phyloP scores from a whole-genome alignment of 2,329 filamentous ascomycete genomes.

The Elsinoe fawcettii region DNA sequence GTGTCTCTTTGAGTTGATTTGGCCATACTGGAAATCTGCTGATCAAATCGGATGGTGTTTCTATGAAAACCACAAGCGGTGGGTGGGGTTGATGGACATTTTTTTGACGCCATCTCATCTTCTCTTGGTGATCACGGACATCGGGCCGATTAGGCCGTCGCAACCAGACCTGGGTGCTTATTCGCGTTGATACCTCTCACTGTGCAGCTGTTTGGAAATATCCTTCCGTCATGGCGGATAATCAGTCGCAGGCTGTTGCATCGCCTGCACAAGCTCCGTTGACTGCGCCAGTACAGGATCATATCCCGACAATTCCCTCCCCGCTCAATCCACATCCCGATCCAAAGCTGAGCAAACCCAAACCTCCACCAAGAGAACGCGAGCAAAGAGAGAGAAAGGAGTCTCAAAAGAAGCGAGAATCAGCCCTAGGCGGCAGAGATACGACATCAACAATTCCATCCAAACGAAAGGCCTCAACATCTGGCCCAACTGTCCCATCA shows the following conservation, averaged over 20 bases:
- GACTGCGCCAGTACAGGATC: constrained; percentile 53
- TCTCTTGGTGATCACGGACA: background rate
- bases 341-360: constrained; percentile 34
- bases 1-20: constrained; percentile 55
- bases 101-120: constrained; percentile 11
- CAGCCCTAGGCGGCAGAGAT: constrained; percentile 30
- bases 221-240: background rate
- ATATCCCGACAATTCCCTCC: constrained; percentile 63
- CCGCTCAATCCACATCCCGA: constrained; percentile 62
- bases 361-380: constrained; percentile 37
- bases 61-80: background rate
- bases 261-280: background rate
- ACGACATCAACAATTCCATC: constrained; percentile 30
- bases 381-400: constrained; percentile 47
- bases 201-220: background rate
- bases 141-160: background rate
- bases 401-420: constrained; percentile 46
- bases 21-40: constrained; percentile 54
- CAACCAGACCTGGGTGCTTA: background rate
- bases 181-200: background rate
- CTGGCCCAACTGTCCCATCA: constrained; percentile 32
- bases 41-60: background rate
- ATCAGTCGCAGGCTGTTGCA: constrained; percentile 1
- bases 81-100: background rate
- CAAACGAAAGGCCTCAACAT: constrained; percentile 32